phyloP scores from a whole-genome alignment of 2,329 filamentous ascomycete genomes.

The Alternaria gaisen region DNA sequence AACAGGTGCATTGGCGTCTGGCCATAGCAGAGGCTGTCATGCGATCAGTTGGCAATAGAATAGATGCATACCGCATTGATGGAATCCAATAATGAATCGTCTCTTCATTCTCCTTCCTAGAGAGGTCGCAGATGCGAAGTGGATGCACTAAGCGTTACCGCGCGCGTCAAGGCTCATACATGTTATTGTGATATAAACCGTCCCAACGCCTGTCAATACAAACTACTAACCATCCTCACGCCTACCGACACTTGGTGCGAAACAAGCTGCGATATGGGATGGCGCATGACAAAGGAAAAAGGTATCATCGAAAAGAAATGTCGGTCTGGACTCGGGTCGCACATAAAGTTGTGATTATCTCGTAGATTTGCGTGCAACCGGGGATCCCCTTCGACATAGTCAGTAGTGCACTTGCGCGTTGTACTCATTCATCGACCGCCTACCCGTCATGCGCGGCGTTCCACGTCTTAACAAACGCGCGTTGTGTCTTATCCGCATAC shows the following conservation, averaged over 20 bases:
- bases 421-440: not conserved
- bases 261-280: not conserved
- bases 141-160: not conserved
- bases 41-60: not conserved
- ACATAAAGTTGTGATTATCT: not conserved
- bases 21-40: not conserved
- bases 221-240: not conserved
- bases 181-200: not conserved
- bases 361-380: slow-evolving; percentile 3
- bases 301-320: slow-evolving; percentile 1
- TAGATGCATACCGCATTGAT: not conserved
- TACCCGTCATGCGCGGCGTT: slow-evolving; percentile 48
- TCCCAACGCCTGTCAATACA: not conserved
- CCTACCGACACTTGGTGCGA: not conserved
- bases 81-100: not conserved
- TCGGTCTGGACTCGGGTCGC: not conserved
- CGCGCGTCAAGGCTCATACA: not conserved
- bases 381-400: not conserved
- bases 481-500: slow-evolving; percentile 78
- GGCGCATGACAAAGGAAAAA: not conserved
- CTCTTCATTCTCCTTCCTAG: slow-evolving; percentile 2
- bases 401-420: not conserved
- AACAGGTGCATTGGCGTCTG: not conserved
- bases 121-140: not conserved
- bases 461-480: slow-evolving; percentile 62